A percentile compares a stretch with the other conserved stretches of the same genome.
These are phyloP conservation scores for Stagonosporopsis tanaceti DNA, from an alignment of 2,329 filamentous ascomycete genomes.

Conservation along the genomic window DNA sequence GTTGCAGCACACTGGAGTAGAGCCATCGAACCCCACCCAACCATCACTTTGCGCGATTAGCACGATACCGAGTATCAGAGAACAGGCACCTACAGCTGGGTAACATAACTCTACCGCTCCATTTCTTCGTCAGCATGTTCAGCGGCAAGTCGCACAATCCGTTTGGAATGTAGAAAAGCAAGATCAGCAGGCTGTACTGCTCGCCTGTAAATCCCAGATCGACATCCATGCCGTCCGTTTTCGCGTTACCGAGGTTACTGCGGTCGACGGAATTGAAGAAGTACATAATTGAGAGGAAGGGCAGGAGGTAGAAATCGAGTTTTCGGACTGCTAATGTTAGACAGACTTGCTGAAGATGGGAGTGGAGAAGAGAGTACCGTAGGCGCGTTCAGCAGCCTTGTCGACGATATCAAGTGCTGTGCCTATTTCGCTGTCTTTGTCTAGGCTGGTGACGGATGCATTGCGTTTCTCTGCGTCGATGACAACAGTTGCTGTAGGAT, in stretches of 20 bases:
- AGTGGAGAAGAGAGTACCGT: conserved; percentile 34
- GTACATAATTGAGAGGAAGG: conserved; percentile 55
- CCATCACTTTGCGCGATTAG: conserved; percentile 46
- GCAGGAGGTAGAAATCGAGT: conserved; percentile 55
- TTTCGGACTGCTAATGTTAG: conserved; percentile 39
- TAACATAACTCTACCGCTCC: conserved; percentile 55
- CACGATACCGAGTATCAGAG: too few relatives aligned
- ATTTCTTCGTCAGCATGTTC: conserved; percentile 59
- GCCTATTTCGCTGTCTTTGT: conserved; percentile 2
- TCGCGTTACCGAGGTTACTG: conserved; percentile 60
- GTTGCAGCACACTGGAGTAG: conserved; percentile 59
- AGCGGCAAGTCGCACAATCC: conserved; percentile 60
- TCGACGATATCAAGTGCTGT: conserved; percentile 31
- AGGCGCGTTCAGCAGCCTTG: conserved; percentile 43
- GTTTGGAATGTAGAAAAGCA: conserved; percentile 62
- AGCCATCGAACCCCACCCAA: conserved; percentile 59
- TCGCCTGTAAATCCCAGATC: conserved; percentile 56
- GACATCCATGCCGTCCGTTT: conserved; percentile 58
- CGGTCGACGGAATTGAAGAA: conserved; percentile 50
- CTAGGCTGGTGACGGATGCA: conserved; percentile 12
- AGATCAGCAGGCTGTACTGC: conserved; percentile 55
- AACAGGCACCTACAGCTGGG: conserved; percentile 37
- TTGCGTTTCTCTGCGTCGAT: conserved; percentile 11
- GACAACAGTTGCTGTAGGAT: not conserved
- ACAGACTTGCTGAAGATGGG: not conserved